phyloP scores from a whole-genome alignment of 208 protist genomes.

The Endotrypanum monterogeii region DNA sequence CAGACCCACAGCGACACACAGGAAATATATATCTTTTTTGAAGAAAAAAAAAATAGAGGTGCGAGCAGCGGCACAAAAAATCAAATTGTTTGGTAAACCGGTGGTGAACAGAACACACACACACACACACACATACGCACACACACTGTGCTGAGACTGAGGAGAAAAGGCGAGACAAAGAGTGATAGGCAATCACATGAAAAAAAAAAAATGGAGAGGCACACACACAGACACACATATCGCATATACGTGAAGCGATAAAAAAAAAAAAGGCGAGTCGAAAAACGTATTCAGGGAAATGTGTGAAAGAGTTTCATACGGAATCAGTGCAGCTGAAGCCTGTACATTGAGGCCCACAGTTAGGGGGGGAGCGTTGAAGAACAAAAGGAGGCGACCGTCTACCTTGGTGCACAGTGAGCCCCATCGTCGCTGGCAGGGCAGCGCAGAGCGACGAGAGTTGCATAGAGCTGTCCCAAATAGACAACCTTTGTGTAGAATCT shows the following conservation, averaged over 20 bases:
- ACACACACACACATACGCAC: background rate
- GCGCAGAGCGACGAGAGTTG: too few relatives aligned
- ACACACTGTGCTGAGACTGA: background rate
- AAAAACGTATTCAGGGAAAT: background rate
- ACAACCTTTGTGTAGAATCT: background rate
- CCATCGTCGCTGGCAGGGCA: too few relatives aligned
- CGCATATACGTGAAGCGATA: background rate
- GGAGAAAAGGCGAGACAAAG: background rate
- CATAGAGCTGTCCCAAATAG: background rate
- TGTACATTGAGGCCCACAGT: too few relatives aligned
- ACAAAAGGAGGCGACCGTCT: too few relatives aligned
- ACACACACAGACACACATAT: background rate
- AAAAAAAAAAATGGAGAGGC: background rate
- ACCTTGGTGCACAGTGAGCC: too few relatives aligned
- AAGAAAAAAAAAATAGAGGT: too few relatives aligned
- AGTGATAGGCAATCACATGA: background rate
- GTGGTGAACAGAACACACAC: background rate
- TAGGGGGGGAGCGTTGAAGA: too few relatives aligned
- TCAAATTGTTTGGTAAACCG: background rate
- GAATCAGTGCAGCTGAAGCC: background rate
- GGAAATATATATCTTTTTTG: too few relatives aligned
- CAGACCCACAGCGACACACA: background rate
- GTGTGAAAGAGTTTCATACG: conserved; percentile 3
- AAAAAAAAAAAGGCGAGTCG: too few relatives aligned
- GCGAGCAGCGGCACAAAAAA: too few relatives aligned